A percentile compares a stretch with the other conserved stretches of the same genome.
Conservation (phyloP, 306 rosid species). For the Prosopis cineraria region DNA sequence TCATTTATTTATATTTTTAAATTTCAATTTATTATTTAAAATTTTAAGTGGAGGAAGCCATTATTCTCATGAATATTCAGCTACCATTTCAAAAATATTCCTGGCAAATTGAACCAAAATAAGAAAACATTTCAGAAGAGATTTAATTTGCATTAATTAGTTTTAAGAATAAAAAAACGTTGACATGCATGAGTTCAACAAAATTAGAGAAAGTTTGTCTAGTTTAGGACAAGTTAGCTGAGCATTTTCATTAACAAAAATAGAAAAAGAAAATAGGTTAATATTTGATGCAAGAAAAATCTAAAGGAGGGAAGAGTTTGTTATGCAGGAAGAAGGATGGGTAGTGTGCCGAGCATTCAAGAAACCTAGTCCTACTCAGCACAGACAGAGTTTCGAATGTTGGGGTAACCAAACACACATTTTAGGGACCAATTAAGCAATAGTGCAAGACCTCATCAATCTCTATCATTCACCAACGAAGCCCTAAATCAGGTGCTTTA, state of each 20-base stretch:
- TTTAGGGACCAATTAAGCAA: slow-evolving; percentile 46
- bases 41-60: background rate
- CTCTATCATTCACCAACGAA: slow-evolving; percentile 37
- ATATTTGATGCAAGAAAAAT: background rate
- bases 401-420: slow-evolving; percentile 55
- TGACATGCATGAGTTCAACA: background rate
- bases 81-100: background rate
- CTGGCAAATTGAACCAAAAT: no score
- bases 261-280: background rate
- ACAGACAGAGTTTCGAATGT: slow-evolving; percentile 64
- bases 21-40: no score
- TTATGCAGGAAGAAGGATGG: slow-evolving; percentile 96
- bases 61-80: background rate
- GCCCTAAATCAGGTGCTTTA: slow-evolving; percentile 17
- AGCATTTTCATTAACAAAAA: no score
- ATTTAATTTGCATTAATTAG: no score
- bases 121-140: no score
- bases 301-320: background rate
- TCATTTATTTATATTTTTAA: background rate
- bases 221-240: no score
- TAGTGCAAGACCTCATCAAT: slow-evolving; percentile 36
- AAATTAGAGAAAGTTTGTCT: background rate
- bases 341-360: slow-evolving; percentile 86
- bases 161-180: no score
- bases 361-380: slow-evolving; percentile 71